phyloP scores from a whole-genome alignment of 2,329 filamentous ascomycete species.

The Colletotrichum sp. region DNA sequence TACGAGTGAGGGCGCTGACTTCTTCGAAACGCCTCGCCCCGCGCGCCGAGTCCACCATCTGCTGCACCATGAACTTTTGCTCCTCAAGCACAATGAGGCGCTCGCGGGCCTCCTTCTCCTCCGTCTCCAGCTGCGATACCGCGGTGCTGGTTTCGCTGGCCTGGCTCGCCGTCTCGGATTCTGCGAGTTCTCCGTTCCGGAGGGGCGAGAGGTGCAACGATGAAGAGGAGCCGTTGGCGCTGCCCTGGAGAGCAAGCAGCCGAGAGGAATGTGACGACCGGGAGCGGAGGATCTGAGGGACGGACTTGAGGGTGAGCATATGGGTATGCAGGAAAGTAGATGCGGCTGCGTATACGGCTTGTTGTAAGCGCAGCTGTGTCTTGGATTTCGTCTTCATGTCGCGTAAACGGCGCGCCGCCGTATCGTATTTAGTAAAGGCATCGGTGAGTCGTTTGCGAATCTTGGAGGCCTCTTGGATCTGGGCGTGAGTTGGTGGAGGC shows the following conservation, averaged over 20 bases:
- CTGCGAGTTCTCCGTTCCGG: slow-evolving; percentile 52
- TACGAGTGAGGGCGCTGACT: slow-evolving; percentile 77
- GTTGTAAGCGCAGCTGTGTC: slow-evolving; percentile 78
- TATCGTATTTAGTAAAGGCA: slow-evolving; percentile 86
- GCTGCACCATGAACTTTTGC: slow-evolving; percentile 85
- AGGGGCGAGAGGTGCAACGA: slow-evolving; percentile 42
- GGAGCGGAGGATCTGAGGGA: slow-evolving; percentile 68
- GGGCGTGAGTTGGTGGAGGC: slow-evolving; percentile 60
- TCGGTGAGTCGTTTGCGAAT: slow-evolving; percentile 90
- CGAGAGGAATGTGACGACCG: slow-evolving; percentile 36
- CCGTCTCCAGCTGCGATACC: slow-evolving; percentile 70
- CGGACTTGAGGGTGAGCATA: slow-evolving; percentile 84
- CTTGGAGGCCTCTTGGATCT: slow-evolving; percentile 86
- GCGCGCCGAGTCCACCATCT: slow-evolving; percentile 82
- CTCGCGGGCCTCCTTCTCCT: slow-evolving; percentile 84
- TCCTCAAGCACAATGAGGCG: slow-evolving; percentile 85
- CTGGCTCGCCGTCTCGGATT: slow-evolving; percentile 54
- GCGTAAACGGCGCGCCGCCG: slow-evolving; percentile 79
- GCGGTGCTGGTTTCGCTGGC: slow-evolving; percentile 58
- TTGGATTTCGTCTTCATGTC: slow-evolving; percentile 76
- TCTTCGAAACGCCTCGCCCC: slow-evolving; percentile 85
- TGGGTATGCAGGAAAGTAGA: slow-evolving; percentile 86
- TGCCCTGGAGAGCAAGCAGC: slow-evolving; percentile 34
- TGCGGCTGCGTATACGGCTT: slow-evolving; percentile 81
- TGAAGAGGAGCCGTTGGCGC: slow-evolving; percentile 37